Evolutionary conservation across 1,284 basidiomycete species (phyloP).

Genomic region (Ustilago hordei): DNA sequence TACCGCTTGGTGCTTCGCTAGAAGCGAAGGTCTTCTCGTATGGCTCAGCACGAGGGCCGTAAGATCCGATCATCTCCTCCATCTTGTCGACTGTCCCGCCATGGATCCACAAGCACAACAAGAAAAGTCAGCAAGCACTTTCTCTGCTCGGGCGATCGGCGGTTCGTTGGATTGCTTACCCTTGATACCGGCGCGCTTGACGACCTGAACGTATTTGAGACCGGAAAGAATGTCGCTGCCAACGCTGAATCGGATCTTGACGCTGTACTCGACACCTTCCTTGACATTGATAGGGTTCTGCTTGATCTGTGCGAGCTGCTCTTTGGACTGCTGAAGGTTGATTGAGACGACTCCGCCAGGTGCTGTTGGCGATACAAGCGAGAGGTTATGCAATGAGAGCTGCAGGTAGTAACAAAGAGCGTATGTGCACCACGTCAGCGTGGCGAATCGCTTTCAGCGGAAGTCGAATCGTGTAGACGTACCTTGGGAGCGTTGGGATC

Average conservation of each 20-base stretch:
- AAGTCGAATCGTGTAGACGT: constrained; percentile 1
- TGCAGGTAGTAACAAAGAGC: constrained; percentile 6
- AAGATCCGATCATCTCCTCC: constrained; percentile 91
- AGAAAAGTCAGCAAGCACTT: not conserved
- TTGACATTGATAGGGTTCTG: constrained; percentile 76
- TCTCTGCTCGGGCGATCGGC: not conserved
- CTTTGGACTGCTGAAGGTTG: constrained; percentile 71
- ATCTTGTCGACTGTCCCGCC: constrained; percentile 81
- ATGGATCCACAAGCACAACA: not conserved
- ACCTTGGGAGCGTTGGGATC: constrained; percentile 66
- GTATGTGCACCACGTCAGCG: not conserved
- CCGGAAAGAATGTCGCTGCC: constrained; percentile 88
- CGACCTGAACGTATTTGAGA: constrained; percentile 81
- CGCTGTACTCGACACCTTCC: constrained; percentile 77
- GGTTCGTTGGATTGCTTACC: constrained; percentile 41
- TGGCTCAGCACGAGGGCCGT: constrained; percentile 72
- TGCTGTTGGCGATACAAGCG: constrained; percentile 70
- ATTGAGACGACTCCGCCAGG: constrained; percentile 71
- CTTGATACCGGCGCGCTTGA: constrained; percentile 78
- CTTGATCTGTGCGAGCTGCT: constrained; percentile 71
- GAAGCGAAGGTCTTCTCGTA: constrained; percentile 71
- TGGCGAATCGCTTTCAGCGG: constrained; percentile 3
- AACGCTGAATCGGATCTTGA: constrained; percentile 80
- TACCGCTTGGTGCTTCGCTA: constrained; percentile 73
- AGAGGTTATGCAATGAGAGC: constrained; percentile 69